Evolutionary conservation across 495 filamentous ascomycete species (phyloP).

Genomic region (Aspergillus biplanus): DNA sequence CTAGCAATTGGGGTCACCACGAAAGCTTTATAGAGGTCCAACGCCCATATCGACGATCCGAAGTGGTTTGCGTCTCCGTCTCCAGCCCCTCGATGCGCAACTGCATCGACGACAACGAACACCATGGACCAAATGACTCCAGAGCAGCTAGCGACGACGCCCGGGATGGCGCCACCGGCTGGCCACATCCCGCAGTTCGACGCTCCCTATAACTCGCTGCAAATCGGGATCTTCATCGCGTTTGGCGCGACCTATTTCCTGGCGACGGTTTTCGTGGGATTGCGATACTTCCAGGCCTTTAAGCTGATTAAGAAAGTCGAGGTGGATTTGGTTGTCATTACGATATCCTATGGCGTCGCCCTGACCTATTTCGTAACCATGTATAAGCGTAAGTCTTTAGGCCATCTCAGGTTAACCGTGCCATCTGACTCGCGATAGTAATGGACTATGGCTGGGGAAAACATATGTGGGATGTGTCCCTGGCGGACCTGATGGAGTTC

Average conservation of each 20-base stretch:
- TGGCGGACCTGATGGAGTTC: slow-evolving; percentile 23
- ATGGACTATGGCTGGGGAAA: slow-evolving; percentile 29
- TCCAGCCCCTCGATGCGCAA: no score
- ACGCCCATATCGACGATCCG: no score
- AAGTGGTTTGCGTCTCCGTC: no score
- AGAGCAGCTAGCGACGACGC: slow-evolving; percentile 16
- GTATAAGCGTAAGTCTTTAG: slow-evolving; percentile 15
- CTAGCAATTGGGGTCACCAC: no score
- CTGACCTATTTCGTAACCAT: slow-evolving; percentile 25
- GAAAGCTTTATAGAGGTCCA: no score
- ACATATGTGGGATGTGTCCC: slow-evolving; percentile 27
- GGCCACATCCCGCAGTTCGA: slow-evolving; percentile 25
- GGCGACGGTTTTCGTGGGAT: slow-evolving; percentile 20
- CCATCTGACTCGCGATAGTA: slow-evolving; percentile 14
- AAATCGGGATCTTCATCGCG: slow-evolving; percentile 25
- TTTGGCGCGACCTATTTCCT: slow-evolving; percentile 23
- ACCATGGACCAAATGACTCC: no score
- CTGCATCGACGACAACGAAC: no score
- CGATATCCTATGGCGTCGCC: slow-evolving; percentile 24
- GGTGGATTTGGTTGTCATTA: slow-evolving; percentile 26
- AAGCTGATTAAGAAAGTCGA: slow-evolving; percentile 32
- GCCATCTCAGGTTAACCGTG: neutral
- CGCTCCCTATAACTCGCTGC: slow-evolving; percentile 26
- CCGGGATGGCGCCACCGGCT: slow-evolving; percentile 25
- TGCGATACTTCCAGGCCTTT: slow-evolving; percentile 27